Base-by-base conservation (phyloP, 805 yeast genomes). In the Kregervanrija fluxuum region DNA sequence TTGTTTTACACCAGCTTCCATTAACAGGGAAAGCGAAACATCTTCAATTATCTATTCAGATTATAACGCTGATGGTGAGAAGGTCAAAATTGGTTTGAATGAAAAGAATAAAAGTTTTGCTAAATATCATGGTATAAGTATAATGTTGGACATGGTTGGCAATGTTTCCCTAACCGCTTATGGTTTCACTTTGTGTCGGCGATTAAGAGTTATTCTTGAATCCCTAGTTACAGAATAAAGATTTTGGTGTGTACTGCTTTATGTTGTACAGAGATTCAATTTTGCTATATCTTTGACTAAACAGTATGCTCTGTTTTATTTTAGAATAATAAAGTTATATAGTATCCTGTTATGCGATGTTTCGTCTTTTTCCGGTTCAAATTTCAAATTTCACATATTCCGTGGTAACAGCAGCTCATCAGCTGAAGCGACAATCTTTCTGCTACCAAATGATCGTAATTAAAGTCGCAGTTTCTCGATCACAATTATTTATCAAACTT, bases 401-500 rank as follows among this genome's bases (percentile, higher is more conserved):
- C n/a, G n/a, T n/a, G n/a, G n/a, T n/a, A n/a, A n/a, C n/a, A n/a
- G n/a, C n/a, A n/a, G n/a, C n/a, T n/a, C n/a, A n/a, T n/a, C n/a
- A n/a, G n/a, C n/a, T n/a, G n/a, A n/a, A n/a, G n/a, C n/a, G n/a
- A n/a, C n/a, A n/a, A n/a, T n/a, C 95, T 69, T 57, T 87, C 95
- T 0, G 91, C 84, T 1, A 91, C 89, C 47, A 86, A 64, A 37
- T 87, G 62, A 54, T 86, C 91, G 62, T 75, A 87, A 49, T 75
- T 80, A 50, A 76, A 73, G 11, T 84, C 90, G 1, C 87, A 85
- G 51, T 75, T n/a, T n/a, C n/a, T n/a, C n/a, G n/a, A n/a, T n/a
- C n/a, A n/a, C n/a, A n/a, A n/a, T n/a, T n/a, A n/a, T n/a, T n/a
- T n/a, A n/a, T n/a, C n/a, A n/a, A n/a, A n/a, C n/a, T n/a, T n/a